phyloP scores from a whole-genome alignment of 78 protist species.

The Ministeria vibrans region DNA sequence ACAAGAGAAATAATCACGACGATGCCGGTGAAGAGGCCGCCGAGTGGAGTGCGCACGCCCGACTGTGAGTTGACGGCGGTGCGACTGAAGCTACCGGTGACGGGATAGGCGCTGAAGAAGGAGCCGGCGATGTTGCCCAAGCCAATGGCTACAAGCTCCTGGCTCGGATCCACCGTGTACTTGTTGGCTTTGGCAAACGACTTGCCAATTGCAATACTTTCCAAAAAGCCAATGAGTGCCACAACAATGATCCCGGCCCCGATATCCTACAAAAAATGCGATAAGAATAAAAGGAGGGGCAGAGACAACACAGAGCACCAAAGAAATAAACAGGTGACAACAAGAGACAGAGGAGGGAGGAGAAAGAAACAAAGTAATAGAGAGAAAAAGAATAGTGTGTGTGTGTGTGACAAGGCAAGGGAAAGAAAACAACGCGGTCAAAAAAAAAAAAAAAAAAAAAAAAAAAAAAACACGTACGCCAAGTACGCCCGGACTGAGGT shows the following conservation, averaged over 20 bases:
- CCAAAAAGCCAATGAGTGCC: not conserved
- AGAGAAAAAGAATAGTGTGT: not conserved
- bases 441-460: no score
- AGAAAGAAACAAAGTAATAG: not conserved
- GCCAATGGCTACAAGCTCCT: conserved; percentile 3
- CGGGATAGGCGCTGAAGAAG: not conserved
- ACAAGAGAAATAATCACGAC: not conserved
- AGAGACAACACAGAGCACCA: not conserved
- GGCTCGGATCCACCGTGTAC: not conserved
- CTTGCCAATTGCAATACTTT: not conserved
- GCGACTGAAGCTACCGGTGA: not conserved
- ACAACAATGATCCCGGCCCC: not conserved
- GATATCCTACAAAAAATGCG: not conserved
- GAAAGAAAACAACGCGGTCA: not conserved
- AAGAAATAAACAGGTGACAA: not conserved
- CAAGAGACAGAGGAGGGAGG: not conserved
- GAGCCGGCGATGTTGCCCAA: not conserved
- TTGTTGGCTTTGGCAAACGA: no score
- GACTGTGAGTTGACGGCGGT: not conserved
- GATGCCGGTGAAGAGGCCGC: not conserved
- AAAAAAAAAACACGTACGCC: not conserved
- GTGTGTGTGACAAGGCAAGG: not conserved
- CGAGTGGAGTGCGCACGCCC: not conserved
- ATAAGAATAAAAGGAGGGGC: not conserved
- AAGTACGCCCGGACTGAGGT: no score